Evolutionary conservation across 768 basidiomycete species (phyloP).

Genomic region (Boletus pseudo-olivaceus): DNA sequence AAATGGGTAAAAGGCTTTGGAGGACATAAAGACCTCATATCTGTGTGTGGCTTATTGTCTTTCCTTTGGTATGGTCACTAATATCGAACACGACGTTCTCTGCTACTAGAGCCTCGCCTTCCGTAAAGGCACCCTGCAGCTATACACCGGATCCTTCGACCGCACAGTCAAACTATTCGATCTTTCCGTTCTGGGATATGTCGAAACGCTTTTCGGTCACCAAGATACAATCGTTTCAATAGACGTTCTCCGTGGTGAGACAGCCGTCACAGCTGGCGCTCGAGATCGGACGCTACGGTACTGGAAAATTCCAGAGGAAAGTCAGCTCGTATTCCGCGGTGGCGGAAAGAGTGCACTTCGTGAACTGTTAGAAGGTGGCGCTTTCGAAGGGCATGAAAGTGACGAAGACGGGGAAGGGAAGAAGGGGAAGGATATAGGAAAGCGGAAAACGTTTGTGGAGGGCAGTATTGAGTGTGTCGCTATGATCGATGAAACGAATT

Average conservation of each 20-base stretch:
- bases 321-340: constrained; percentile 92
- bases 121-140: constrained; percentile 63
- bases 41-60: constrained; percentile 50
- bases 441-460: constrained; percentile 60
- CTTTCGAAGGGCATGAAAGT: constrained; percentile 54
- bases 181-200: constrained; percentile 78
- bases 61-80: constrained; percentile 31
- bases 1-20: constrained; percentile 78
- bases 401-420: constrained; percentile 39
- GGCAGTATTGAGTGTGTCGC: constrained; percentile 90
- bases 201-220: constrained; percentile 96
- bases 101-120: constrained; percentile 61
- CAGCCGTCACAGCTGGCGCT: constrained; percentile 82
- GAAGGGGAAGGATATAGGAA: constrained; percentile 29
- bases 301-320: constrained; percentile 97
- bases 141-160: constrained; percentile 79
- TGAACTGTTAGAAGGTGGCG: constrained; percentile 77
- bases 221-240: constrained; percentile 81
- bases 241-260: constrained; percentile 79
- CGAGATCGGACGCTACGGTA: constrained; percentile 89
- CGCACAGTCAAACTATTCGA: constrained; percentile 90
- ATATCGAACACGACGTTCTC: neutral
- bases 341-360: constrained; percentile 82
- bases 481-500: constrained; percentile 93
- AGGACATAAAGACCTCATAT: constrained; percentile 71